Conservation (phyloP, 768 basidiomycete species). For the Asterophora lycoperdoides region DNA sequence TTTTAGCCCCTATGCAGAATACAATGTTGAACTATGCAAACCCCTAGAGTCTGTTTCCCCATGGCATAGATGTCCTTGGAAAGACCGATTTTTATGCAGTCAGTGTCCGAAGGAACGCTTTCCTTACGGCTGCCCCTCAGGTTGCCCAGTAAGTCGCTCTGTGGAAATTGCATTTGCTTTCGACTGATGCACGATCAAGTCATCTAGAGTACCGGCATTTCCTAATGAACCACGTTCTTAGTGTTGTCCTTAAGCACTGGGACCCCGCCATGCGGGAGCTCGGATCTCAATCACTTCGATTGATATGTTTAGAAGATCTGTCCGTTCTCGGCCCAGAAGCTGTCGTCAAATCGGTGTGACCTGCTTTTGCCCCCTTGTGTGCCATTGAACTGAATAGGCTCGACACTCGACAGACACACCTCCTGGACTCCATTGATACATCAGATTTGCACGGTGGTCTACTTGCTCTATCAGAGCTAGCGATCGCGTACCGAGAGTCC, state of each 20-base stretch:
- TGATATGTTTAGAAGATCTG: conserved; percentile 62
- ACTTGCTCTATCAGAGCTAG: conserved; percentile 69
- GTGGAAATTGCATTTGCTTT: background rate
- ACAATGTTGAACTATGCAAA: background rate
- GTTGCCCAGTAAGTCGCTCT: conserved; percentile 70
- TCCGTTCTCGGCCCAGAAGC: conserved; percentile 45
- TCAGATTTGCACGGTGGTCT: conserved; percentile 79
- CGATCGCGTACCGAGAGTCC: conserved; percentile 47
- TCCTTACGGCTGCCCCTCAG: conserved; percentile 78
- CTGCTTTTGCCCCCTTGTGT: conserved; percentile 4
- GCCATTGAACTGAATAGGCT: background rate
- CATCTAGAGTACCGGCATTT: conserved; percentile 69
- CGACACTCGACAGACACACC: conserved; percentile 36
- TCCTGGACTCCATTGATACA: conserved; percentile 62
- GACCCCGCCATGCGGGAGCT: conserved; percentile 75
- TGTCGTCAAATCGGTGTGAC: conserved; percentile 45
- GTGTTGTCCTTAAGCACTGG: conserved; percentile 84
- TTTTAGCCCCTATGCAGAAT: conserved; percentile 6
- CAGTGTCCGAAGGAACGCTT: conserved; percentile 79
- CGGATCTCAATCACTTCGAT: conserved; percentile 69
- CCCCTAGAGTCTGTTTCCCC: conserved; percentile 79
- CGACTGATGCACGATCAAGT: conserved; percentile 36
- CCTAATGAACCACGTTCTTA: conserved; percentile 69
- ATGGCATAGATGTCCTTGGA: conserved; percentile 89
- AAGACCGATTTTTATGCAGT: conserved; percentile 96